Evolutionary conservation across 768 basidiomycete genomes (phyloP).

Genomic region (Neoboletus subvelutipes): DNA sequence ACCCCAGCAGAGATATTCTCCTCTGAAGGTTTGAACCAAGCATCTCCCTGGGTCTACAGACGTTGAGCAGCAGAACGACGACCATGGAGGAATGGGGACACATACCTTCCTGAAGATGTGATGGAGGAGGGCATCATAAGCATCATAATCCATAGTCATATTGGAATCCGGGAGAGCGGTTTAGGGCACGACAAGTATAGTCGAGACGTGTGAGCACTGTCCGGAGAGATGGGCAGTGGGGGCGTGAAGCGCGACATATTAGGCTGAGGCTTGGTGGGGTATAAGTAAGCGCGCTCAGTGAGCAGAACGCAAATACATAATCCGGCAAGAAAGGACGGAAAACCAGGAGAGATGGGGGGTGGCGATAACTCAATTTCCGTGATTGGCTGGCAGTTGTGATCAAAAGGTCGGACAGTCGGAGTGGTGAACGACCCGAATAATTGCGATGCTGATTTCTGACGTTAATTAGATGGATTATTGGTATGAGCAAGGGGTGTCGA

Average conservation of each 20-base stretch:
- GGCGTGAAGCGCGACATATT: background rate
- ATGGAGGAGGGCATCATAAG: constrained; percentile 76
- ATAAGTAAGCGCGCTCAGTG: constrained; percentile 22
- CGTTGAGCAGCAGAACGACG: background rate
- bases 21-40: constrained; percentile 85
- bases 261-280: background rate
- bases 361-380: constrained; percentile 9
- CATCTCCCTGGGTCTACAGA: constrained; percentile 71
- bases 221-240: constrained; percentile 2
- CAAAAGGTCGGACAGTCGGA: background rate
- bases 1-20: constrained; percentile 81
- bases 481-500: constrained; percentile 3
- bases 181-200: background rate
- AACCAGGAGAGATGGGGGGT: background rate
- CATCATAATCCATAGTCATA: constrained; percentile 58
- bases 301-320: background rate
- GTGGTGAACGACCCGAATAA: constrained; percentile 2
- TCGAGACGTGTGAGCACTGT: background rate
- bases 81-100: constrained; percentile 1
- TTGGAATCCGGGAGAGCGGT: background rate
- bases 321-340: background rate
- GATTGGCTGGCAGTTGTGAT: constrained; percentile 1
- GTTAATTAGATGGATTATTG: constrained; percentile 22
- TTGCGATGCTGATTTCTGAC: constrained; percentile 14
- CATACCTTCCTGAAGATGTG: constrained; percentile 74